phyloP scores from a whole-genome alignment of 495 filamentous ascomycete species.

The Trypethelium eluteriae region DNA sequence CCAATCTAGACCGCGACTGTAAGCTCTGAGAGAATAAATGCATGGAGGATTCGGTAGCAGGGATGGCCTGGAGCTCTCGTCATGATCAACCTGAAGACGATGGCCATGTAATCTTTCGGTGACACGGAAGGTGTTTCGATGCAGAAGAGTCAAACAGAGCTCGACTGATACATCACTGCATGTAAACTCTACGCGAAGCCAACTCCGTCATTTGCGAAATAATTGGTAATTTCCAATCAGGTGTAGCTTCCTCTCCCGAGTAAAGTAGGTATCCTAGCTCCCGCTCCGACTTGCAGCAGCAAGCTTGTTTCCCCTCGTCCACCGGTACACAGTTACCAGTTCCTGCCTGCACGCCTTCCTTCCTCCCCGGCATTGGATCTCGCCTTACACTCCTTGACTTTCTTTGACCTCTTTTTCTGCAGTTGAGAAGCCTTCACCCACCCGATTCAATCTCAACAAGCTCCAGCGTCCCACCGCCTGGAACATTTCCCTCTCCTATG shows the following conservation, averaged over 20 bases:
- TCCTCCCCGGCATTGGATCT: constrained; percentile 4
- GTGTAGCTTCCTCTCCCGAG: not conserved
- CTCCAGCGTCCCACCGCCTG: not conserved
- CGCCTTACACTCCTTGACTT: not conserved
- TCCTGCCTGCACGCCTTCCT: not conserved
- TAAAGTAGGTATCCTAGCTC: not conserved
- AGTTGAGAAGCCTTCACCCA: not conserved
- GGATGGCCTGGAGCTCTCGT: no score
- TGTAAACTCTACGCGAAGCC: no score
- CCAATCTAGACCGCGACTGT: no score
- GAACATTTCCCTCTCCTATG: not conserved
- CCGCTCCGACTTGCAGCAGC: not conserved
- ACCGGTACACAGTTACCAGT: not conserved
- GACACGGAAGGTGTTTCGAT: no score
- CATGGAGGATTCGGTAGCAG: no score
- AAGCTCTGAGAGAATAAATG: no score
- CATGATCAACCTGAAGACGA: no score
- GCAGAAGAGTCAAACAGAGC: no score
- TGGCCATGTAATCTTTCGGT: no score
- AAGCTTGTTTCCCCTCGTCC: constrained; percentile 10
- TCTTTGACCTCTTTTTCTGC: not conserved
- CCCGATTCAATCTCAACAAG: not conserved
- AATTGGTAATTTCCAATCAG: no score
- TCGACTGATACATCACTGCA: no score
- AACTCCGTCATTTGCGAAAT: no score